Percentiles rank a stretch among this genome's conserved stretches.
phyloP scores from a whole-genome alignment of 2,329 filamentous ascomycete species.

The Fusarium nematophilum region DNA sequence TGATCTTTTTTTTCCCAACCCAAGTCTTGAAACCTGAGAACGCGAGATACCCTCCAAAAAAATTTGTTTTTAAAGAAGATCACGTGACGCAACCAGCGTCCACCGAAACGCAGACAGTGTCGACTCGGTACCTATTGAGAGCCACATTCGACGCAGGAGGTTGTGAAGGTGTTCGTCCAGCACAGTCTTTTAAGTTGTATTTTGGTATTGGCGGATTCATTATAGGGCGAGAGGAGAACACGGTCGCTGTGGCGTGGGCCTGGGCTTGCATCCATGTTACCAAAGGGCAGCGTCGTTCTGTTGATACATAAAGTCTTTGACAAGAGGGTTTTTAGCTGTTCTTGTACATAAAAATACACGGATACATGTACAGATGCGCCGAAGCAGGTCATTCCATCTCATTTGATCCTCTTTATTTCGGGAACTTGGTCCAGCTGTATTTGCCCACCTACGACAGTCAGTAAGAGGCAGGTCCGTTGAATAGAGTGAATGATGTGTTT shows the following conservation, averaged over 20 bases:
- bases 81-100: too few species aligned
- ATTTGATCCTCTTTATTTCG: slow-evolving; percentile 57
- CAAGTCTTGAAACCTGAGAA: slow-evolving; percentile 14
- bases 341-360: slow-evolving; percentile 49
- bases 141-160: too few species aligned
- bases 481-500: not conserved
- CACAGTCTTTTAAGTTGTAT: too few species aligned
- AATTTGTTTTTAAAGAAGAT: too few species aligned
- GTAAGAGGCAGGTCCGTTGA: slow-evolving; percentile 28
- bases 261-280: slow-evolving; percentile 2
- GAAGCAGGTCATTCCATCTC: slow-evolving; percentile 33
- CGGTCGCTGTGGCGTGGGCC: not conserved
- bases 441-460: slow-evolving; percentile 63
- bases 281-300: not conserved
- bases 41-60: too few species aligned
- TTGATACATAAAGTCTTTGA: slow-evolving; percentile 12
- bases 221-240: not conserved
- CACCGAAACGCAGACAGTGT: too few species aligned
- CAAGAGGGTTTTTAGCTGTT: slow-evolving; percentile 29
- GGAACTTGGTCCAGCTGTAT: slow-evolving; percentile 67
- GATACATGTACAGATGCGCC: slow-evolving; percentile 46
- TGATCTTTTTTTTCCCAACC: not conserved
- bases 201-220: not conserved
- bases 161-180: too few species aligned
- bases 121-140: too few species aligned